A percentile compares a stretch with the other conserved stretches of the same genome.
These are phyloP conservation scores for Phytophthora hybrid DNA, from an alignment of 352 stramenopile genomes.

Conservation along the genomic window DNA sequence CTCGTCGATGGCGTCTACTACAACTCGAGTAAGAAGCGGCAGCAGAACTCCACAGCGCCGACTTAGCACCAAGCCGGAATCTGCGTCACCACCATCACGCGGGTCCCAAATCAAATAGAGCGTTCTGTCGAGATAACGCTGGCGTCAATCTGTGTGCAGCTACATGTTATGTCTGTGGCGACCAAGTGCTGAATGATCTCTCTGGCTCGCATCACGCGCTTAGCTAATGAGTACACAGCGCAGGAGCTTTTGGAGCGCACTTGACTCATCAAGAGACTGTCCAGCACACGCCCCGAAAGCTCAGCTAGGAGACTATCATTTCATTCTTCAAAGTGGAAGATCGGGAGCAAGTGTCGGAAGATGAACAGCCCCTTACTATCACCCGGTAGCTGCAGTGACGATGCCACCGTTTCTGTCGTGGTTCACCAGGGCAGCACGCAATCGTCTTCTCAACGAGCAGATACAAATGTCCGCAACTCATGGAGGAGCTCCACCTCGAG, in stretches of 20 bases:
- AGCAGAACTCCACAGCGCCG: conserved; percentile 12
- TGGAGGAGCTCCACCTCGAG: conserved; percentile 6
- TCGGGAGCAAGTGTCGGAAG: background rate
- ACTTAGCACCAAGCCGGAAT: background rate
- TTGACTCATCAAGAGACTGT: background rate
- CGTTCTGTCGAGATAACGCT: background rate
- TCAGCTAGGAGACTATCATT: background rate
- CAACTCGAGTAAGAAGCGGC: conserved; percentile 6
- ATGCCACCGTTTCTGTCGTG: conserved; percentile 4
- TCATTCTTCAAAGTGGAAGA: background rate
- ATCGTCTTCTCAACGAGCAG: background rate
- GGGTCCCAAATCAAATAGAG: conserved; percentile 1
- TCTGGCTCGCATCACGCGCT: background rate
- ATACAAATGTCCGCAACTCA: background rate
- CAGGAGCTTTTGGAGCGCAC: background rate
- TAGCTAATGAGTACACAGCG: background rate
- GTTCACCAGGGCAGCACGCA: conserved; percentile 2
- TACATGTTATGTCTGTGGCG: background rate
- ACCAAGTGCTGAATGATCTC: background rate
- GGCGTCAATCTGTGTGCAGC: background rate
- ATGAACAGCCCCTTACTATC: conserved; percentile 6
- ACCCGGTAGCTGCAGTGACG: conserved; percentile 1
- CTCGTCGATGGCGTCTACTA: conserved; percentile 4
- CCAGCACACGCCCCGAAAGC: background rate
- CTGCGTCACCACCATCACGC: background rate